Conservation (phyloP, 129 eudicot genomes). For the Rutidosis leptorrhynchoides region DNA sequence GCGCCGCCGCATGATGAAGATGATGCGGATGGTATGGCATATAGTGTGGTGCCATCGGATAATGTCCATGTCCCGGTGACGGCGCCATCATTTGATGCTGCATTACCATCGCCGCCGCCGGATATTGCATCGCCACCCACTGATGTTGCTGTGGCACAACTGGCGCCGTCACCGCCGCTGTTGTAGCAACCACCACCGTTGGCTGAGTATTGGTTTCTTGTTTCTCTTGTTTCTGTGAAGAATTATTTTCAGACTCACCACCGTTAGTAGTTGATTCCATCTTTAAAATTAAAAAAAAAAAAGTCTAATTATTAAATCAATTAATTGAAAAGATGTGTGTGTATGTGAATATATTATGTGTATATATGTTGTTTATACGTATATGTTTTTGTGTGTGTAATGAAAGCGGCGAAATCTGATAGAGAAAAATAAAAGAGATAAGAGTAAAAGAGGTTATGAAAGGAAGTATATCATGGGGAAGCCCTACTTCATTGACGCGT, state of each 20-base stretch:
- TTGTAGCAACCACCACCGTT: conserved; percentile 15
- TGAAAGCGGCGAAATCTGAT: conserved; percentile 51
- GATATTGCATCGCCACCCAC: conserved; percentile 87
- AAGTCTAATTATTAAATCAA: too few species aligned
- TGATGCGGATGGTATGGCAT: conserved; percentile 73
- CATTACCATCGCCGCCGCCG: conserved; percentile 84
- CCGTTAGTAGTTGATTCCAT: conserved; percentile 49
- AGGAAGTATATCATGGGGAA: conserved; percentile 53
- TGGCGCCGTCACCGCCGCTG: conserved; percentile 20
- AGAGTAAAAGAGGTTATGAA: conserved; percentile 27
- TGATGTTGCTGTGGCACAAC: conserved; percentile 48
- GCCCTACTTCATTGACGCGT: conserved; percentile 52
- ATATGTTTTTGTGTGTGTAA: conserved; percentile 12
- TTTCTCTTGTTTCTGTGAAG: too few species aligned
- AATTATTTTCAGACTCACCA: conserved; percentile 30
- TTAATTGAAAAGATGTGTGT: neutral
- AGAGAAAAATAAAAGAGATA: conserved; percentile 31
- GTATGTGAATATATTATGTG: neutral
- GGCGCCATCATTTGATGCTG: conserved; percentile 81
- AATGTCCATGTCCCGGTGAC: conserved; percentile 70
- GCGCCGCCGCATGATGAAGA: conserved; percentile 37
- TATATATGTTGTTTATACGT: conserved; percentile 9
- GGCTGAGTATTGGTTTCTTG: conserved; percentile 24
- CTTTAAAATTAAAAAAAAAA: neutral
- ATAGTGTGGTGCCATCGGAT: conserved; percentile 59